Conservation (phyloP, 495 filamentous ascomycete genomes). For the Neurospora cerealis region DNA sequence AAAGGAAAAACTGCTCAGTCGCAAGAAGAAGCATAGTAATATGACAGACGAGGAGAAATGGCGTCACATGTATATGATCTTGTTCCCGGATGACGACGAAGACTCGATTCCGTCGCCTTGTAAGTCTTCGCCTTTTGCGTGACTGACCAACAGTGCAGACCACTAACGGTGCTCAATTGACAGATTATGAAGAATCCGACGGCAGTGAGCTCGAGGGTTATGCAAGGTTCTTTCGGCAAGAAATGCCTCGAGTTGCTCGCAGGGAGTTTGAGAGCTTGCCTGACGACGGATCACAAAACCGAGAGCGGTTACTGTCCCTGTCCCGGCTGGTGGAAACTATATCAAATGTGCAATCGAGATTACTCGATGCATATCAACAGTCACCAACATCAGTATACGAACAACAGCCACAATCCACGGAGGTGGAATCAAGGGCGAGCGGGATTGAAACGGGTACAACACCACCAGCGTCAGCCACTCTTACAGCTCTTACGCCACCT, state of each 20-base stretch:
- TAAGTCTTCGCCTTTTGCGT: conserved; percentile 8
- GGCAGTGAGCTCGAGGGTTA: conserved; percentile 22
- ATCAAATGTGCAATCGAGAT: conserved; percentile 13
- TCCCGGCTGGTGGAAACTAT: conserved; percentile 15
- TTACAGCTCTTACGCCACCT: no score
- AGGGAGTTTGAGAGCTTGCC: conserved; percentile 20
- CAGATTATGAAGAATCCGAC: conserved; percentile 18
- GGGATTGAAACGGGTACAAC: not conserved
- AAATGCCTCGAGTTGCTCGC: conserved; percentile 22
- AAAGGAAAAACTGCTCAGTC: conserved; percentile 25
- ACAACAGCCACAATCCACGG: not conserved
- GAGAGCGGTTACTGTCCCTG: conserved; percentile 7
- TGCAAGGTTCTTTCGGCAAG: conserved; percentile 15
- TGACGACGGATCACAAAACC: conserved; percentile 12
- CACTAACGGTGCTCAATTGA: not conserved
- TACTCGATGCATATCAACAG: conserved; percentile 17
- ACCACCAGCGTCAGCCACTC: no score
- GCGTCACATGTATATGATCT: conserved; percentile 32
- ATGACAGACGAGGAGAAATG: conserved; percentile 36
- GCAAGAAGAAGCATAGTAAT: conserved; percentile 28
- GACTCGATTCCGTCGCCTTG: conserved; percentile 29
- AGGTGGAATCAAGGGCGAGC: not conserved
- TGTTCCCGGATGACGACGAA: conserved; percentile 31
- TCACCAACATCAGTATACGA: not conserved
- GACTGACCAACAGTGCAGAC: not conserved